phyloP scores from a whole-genome alignment of 2,329 filamentous ascomycete genomes.

The Fusarium sp. region DNA sequence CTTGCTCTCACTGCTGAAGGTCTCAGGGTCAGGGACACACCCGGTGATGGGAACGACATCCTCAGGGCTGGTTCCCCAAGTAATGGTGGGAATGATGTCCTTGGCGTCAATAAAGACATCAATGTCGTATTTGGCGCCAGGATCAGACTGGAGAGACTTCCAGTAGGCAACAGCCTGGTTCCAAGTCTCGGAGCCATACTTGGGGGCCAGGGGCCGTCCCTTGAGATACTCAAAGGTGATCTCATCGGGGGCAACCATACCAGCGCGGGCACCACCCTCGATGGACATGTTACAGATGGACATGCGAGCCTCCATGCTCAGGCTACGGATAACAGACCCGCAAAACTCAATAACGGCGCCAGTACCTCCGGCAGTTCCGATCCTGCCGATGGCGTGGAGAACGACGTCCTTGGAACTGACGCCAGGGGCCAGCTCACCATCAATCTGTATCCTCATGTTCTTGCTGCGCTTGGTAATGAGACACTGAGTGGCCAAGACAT shows the following conservation, averaged over 20 bases:
- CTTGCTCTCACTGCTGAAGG: constrained; percentile 81
- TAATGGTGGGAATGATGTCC: constrained; percentile 92
- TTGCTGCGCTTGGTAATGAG: constrained; percentile 95
- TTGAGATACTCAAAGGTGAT: constrained; percentile 95
- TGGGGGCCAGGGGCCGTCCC: constrained; percentile 87
- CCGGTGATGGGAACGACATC: constrained; percentile 96
- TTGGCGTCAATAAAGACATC: constrained; percentile 91
- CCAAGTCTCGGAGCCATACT: constrained; percentile 86
- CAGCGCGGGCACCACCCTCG: constrained; percentile 92
- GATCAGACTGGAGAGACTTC: constrained; percentile 84
- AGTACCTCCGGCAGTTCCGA: constrained; percentile 94
- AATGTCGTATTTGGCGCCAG: constrained; percentile 88
- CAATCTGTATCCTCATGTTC: constrained; percentile 98
- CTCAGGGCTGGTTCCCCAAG: constrained; percentile 97
- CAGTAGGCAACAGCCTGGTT: constrained; percentile 88
- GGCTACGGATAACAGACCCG: constrained; percentile 85
- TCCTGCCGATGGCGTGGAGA: constrained; percentile 89
- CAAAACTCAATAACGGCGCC: constrained; percentile 97
- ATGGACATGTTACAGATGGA: constrained; percentile 99
- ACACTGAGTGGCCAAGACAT: constrained; percentile 96
- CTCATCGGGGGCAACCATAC: constrained; percentile 96
- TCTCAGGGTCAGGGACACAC: constrained; percentile 87
- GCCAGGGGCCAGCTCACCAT: constrained; percentile 87
- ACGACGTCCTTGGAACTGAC: constrained; percentile 97
- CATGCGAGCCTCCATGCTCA: constrained; percentile 98